Percentiles rank a stretch among this genome's conserved stretches.
Conservation (phyloP, 1,284 basidiomycete species). For the Austroboletus rostrupii region DNA sequence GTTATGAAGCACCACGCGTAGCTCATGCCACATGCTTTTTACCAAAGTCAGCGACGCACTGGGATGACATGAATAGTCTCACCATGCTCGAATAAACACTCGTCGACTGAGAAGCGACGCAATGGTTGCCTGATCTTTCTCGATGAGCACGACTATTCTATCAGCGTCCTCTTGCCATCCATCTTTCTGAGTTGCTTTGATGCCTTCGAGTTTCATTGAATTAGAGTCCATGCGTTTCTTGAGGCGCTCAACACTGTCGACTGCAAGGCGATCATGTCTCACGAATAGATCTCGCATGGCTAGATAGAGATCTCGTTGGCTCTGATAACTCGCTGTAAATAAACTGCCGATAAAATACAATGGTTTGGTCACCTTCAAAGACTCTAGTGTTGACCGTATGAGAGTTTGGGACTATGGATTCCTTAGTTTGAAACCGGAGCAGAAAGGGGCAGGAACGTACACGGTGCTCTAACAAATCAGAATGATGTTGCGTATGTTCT, state of each 20-base stretch:
- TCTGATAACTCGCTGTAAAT: slow-evolving; percentile 39
- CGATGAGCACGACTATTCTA: slow-evolving; percentile 60
- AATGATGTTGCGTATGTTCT: slow-evolving; percentile 67
- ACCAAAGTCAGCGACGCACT: slow-evolving; percentile 2
- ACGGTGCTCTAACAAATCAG: slow-evolving; percentile 74
- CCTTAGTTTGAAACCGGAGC: neutral
- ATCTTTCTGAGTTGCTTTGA: slow-evolving; percentile 67
- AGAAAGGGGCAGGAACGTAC: slow-evolving; percentile 44
- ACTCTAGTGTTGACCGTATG: slow-evolving; percentile 65
- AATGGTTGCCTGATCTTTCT: slow-evolving; percentile 76
- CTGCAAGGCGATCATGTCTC: slow-evolving; percentile 77
- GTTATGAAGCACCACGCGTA: slow-evolving; percentile 84
- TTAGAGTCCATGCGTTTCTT: slow-evolving; percentile 79
- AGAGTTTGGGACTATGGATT: slow-evolving; percentile 49
- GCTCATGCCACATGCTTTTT: slow-evolving; percentile 89
- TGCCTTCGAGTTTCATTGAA: slow-evolving; percentile 70
- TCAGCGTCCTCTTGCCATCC: slow-evolving; percentile 83
- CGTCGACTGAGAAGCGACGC: slow-evolving; percentile 65
- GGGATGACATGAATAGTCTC: slow-evolving; percentile 23
- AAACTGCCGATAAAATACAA: neutral
- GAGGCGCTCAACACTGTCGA: slow-evolving; percentile 81
- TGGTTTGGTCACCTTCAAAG: slow-evolving; percentile 56
- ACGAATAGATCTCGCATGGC: slow-evolving; percentile 81
- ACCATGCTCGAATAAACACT: slow-evolving; percentile 84
- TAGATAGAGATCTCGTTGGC: slow-evolving; percentile 84